phyloP scores from a whole-genome alignment of 495 filamentous ascomycete species.

The Diplogelasinospora grovesii region DNA sequence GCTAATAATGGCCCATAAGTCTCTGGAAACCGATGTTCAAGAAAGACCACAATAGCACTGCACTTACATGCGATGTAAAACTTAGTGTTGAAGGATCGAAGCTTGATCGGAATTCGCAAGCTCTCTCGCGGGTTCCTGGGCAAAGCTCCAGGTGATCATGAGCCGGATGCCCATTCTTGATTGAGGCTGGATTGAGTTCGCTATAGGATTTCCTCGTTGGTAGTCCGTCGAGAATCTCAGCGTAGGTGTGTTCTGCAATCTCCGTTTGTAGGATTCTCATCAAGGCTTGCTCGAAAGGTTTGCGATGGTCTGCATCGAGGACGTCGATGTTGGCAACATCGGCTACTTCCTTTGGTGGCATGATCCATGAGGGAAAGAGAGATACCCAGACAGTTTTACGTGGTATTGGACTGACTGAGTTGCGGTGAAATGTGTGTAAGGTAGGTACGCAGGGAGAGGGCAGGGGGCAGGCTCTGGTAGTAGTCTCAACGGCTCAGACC shows the following conservation, averaged over 20 bases:
- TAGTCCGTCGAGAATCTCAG: slow-evolving; percentile 7
- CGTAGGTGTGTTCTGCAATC: slow-evolving; percentile 5
- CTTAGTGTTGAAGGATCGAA: background rate
- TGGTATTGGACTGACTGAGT: too few relatives aligned
- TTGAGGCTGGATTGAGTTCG: background rate
- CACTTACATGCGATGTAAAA: too few relatives aligned
- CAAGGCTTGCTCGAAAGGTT: background rate
- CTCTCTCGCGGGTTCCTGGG: background rate
- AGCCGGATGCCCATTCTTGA: background rate
- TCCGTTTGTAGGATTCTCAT: background rate
- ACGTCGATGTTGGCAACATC: too few relatives aligned
- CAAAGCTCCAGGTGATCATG: slow-evolving; percentile 1
- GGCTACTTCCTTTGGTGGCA: too few relatives aligned
- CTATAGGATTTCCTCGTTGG: slow-evolving; percentile 1
- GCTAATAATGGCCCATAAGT: slow-evolving; percentile 2
- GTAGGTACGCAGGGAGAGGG: too few relatives aligned
- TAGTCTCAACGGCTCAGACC: too few relatives aligned
- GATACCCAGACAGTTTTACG: too few relatives aligned
- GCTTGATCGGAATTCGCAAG: background rate
- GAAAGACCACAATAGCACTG: too few relatives aligned
- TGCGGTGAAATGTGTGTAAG: too few relatives aligned
- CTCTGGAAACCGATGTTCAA: background rate
- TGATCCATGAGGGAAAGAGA: too few relatives aligned
- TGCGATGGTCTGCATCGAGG: too few relatives aligned
- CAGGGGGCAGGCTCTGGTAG: too few relatives aligned